Evolutionary conservation across 1,284 basidiomycete species (phyloP), one percentile per base, ranked within the genome.

Genomic region (Trametes versicolor): DNA sequence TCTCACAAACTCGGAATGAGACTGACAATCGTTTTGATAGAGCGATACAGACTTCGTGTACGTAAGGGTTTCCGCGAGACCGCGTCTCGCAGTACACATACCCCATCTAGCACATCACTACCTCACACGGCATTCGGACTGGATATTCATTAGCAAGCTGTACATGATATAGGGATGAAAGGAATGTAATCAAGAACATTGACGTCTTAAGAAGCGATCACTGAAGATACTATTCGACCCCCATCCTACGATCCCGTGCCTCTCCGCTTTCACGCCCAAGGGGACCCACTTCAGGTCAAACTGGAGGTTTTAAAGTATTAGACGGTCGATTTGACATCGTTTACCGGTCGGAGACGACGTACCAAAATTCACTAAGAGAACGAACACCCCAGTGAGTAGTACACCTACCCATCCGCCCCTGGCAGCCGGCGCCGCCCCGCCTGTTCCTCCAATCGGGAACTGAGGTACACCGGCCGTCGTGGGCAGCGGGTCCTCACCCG

Each of bases 291-390:
- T 8, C 5, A n/a, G 10, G 8, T 45, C 21, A 23, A 21, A 13
- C 45, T 21, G 2, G 45, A 21, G 8, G n/a, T n/a, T 8, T 1
- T 8, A 9, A 45, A 25, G 5, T 21, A 13, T 48, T 12, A 48
- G 45, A 45, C 43, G 8, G 8, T 8, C 8, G 29, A 32, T 4
- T 32, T 8, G 29, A 17, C 13, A 12, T 17, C 13, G 10, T 2
- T 2, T 10, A 17, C 13, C 37, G 37, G 15, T 43, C 6, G 19
- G 19, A 4, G 17, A 17, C 2, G 13, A 48, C 55, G n/a, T 25
- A 57, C 55, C 43, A 7, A 57, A 17, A 32, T 4, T 37, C 55
- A 57, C 25, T 19, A 57, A 8, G 10, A 48, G 32, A 19, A 29
- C 45, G 1, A 48, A 29, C n/a, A 34, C 10, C 8, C 13, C 32